Base-by-base conservation (phyloP, 2,329 filamentous ascomycete species). In the Apiospora aurea region DNA sequence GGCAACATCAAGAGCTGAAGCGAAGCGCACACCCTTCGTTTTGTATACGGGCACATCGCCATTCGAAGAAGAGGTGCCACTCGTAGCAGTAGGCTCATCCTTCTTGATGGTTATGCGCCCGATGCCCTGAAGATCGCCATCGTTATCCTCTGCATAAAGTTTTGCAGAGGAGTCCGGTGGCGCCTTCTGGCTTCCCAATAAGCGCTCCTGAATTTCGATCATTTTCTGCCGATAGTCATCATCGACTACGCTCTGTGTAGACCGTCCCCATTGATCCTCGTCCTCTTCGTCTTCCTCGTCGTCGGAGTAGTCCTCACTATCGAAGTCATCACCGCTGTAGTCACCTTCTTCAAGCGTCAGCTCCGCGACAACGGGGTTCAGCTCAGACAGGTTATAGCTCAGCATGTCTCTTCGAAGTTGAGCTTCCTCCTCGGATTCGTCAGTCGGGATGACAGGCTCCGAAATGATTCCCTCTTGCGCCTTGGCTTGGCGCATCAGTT, bases 331-430 rank as follows among this genome's bases (percentile, higher is more conserved):
- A 24, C 86, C 83, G 2, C 85, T 86, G 16, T 85, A 84, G n/a
- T 86, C 85, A 34, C 86, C 89, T 73, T 95, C 92, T 74, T 97
- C 94, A 1, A 98, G 82, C 72, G 97, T 90, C 66, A 99, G 88
- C 82, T 98, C 95, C 21, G 96, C 96, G 21, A 99, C 96, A 2
- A 99, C 93, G 49, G 94, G 91, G 4, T 95, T 94, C 72, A 99
- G 92, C 81, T 98, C 96, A 64, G 92, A 92, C 82, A 97, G 87
- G 73, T 94, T 92, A 79, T 98, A 99, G 74, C 93, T 88, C 10
- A 98, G 87, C 95, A 99, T 98, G 78, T 98, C 92, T 72, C 92
- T 90, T 7, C 96, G 91, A 34, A 97, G 82, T 44, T 88, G 88
- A 4, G 94, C 93, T 74, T 98, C 96, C 75, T 97, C 95, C 16